phyloP scores from a whole-genome alignment of 2,329 filamentous ascomycete species.

The Sporothrix schenckii region DNA sequence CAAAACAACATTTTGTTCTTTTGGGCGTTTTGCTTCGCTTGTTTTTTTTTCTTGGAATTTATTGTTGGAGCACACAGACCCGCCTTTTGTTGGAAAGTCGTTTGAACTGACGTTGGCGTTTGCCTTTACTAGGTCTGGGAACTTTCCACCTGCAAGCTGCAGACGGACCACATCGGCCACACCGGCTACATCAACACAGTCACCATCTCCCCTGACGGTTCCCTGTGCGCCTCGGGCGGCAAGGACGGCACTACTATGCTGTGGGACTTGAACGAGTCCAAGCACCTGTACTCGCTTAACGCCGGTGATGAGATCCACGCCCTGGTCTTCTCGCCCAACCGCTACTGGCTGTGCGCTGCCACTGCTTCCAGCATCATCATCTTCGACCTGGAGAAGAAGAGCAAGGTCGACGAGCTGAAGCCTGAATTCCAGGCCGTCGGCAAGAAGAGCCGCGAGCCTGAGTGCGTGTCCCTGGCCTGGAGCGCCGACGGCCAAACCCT shows the following conservation, averaged over 20 bases:
- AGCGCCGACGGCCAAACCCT: slow-evolving; percentile 97
- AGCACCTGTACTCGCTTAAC: slow-evolving; percentile 99
- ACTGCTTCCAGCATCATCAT: slow-evolving; percentile 98
- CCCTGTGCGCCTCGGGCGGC: slow-evolving; percentile 96
- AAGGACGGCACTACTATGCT: slow-evolving; percentile 99
- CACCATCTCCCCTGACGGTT: slow-evolving; percentile 99
- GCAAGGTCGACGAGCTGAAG: slow-evolving; percentile 99
- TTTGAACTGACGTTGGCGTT: slow-evolving; percentile 21
- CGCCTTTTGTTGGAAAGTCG: background rate
- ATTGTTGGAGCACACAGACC: background rate
- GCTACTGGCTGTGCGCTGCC: slow-evolving; percentile 99
- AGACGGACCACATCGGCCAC: slow-evolving; percentile 99
- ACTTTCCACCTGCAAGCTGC: slow-evolving; percentile 97
- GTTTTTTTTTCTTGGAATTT: slow-evolving; percentile 3
- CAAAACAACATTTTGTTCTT: slow-evolving; percentile 21
- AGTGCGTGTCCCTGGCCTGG: slow-evolving; percentile 98
- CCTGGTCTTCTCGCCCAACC: slow-evolving; percentile 99
- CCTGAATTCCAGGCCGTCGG: slow-evolving; percentile 93
- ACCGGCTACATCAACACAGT: slow-evolving; percentile 99
- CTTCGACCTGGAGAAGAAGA: slow-evolving; percentile 99
- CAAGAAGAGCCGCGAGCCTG: slow-evolving; percentile 99
- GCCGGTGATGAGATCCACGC: slow-evolving; percentile 99
- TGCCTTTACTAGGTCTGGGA: slow-evolving; percentile 80
- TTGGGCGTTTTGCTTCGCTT: slow-evolving; percentile 5
- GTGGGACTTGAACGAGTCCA: slow-evolving; percentile 99